Percentiles rank a stretch among this genome's conserved stretches.
Evolutionary conservation across 257 asterid genomes (phyloP).

Genomic region (Apocynum venetum): DNA sequence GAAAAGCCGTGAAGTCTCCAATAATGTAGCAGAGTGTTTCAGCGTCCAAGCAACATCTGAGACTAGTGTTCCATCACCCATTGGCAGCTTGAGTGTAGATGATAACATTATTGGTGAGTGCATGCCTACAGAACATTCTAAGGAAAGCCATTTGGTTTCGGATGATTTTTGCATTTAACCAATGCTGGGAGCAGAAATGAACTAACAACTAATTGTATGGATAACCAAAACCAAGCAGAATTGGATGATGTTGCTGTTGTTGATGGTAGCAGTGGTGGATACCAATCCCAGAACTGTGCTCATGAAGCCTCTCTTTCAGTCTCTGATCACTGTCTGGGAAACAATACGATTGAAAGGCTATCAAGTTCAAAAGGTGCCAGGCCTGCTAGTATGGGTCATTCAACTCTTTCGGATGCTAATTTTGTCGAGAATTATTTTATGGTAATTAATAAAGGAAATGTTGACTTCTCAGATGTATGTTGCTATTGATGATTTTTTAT

Average conservation of each 20-base stretch:
- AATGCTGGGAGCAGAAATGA: constrained; percentile 29
- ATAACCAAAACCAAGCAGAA: constrained; percentile 43
- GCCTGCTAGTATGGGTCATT: constrained; percentile 53
- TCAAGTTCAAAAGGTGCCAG: constrained; percentile 42
- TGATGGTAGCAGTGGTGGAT: constrained; percentile 32
- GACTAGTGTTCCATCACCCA: constrained; percentile 26
- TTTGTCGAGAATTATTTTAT: constrained; percentile 93
- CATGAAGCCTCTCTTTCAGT: constrained; percentile 31
- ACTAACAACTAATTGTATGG: constrained; percentile 39
- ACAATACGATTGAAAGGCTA: constrained; percentile 25
- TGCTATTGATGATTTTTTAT: neutral
- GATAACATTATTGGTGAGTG: constrained; percentile 27
- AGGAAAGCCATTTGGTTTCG: constrained; percentile 23
- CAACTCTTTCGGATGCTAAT: constrained; percentile 78
- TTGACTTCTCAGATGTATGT: neutral
- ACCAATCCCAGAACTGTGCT: constrained; percentile 31
- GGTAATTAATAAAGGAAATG: constrained; percentile 28
- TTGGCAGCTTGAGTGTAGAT: constrained; percentile 20
- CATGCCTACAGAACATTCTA: constrained; percentile 36
- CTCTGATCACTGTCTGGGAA: constrained; percentile 29
- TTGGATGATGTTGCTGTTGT: constrained; percentile 32
- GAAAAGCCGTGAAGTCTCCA: constrained; percentile 33
- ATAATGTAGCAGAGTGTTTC: constrained; percentile 29
- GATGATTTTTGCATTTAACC: constrained; percentile 30
- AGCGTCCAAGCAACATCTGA: constrained; percentile 29